Evolutionary conservation across 805 yeast genomes (phyloP).

Genomic region (Kockiozyma suomiensis): DNA sequence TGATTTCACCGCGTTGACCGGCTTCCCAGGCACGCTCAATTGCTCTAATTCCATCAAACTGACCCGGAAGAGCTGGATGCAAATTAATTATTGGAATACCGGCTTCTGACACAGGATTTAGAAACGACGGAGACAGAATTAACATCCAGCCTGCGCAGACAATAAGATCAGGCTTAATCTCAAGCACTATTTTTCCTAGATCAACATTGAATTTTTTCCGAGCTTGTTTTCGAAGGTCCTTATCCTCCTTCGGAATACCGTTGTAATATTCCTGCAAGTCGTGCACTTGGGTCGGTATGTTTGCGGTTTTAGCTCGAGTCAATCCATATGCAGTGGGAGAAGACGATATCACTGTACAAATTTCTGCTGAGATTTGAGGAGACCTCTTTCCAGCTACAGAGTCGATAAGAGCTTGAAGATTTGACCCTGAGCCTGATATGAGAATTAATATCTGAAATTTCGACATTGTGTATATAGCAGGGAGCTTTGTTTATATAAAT

Average conservation of each 20-base stretch:
- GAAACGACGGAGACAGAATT: conserved; percentile 76
- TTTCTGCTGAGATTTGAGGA: conserved; percentile 47
- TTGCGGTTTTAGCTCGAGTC: conserved; percentile 68
- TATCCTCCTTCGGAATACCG: conserved; percentile 71
- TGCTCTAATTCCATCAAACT: conserved; percentile 96
- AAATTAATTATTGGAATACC: conserved; percentile 82
- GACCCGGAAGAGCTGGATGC: conserved; percentile 97
- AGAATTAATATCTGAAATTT: conserved; percentile 58
- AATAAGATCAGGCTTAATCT: conserved; percentile 72
- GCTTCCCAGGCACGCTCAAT: conserved; percentile 96
- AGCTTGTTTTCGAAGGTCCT: conserved; percentile 57
- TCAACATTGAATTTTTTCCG: conserved; percentile 77
- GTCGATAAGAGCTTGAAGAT: conserved; percentile 90
- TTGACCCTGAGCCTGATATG: conserved; percentile 95
- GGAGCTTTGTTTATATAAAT: neutral
- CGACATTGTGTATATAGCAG: conserved; percentile 3
- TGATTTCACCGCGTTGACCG: conserved; percentile 78
- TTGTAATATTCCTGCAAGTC: conserved; percentile 70
- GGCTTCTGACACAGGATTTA: conserved; percentile 62
- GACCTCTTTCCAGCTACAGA: conserved; percentile 18
- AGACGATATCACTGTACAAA: conserved; percentile 83
- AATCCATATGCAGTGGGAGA: conserved; percentile 85
- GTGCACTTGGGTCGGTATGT: conserved; percentile 72
- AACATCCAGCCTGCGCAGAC: conserved; percentile 99
- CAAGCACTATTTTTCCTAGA: conserved; percentile 68